Evolutionary conservation across 441 rosid genomes (phyloP), one percentile per base, ranked within the genome.

Genomic region (Corymbia calophylla): DNA sequence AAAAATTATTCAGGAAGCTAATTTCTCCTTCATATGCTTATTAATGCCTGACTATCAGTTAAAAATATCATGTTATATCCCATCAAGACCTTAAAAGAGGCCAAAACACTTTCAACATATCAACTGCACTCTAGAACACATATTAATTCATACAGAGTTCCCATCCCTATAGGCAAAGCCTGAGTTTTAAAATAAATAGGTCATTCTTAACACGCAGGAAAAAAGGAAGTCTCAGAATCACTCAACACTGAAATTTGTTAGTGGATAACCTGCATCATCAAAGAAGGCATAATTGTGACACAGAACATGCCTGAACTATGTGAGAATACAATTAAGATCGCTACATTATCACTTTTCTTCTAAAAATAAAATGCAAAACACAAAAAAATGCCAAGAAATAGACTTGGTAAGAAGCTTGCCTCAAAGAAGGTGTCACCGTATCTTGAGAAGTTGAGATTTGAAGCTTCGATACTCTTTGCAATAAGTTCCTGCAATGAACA

Each of bases 361-460:
- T 39, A 39, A 39, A 73, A 73, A 39, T 39, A 6, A 8, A 73
- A 73, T 39, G n/a, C 29, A 39, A 73, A 13, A 39, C 39, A 73
- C 51, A 73, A 39, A 73, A 8, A 23, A 39, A 73, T 35, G 51
- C 84, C 29, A 23, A 73, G 17, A 73, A 73, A 23, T 44, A 21
- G 51, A 39, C 17, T 73, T 73, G 86, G 16, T 12, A 88, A 91
- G 87, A 51, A 39, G 35, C 93, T 88, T 92, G 91, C 99, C 99
- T 98, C 99, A 91, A 98, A 97, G 91, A 98, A 97, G 92, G 99
- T 98, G 94, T 98, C 99, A 82, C 99, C 99, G 93, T 98, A 98
- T 97, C 99, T 94, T 88, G 98, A 93, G 94, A 98, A 96, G 93
- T 97, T 94, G 90, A 98, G 99, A 87, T 96, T 97, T 70, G 99